A percentile compares a stretch with the other conserved stretches of the same genome.
Conservation (phyloP, 1,139 yeast species). For the Suhomyces anneliseae region DNA sequence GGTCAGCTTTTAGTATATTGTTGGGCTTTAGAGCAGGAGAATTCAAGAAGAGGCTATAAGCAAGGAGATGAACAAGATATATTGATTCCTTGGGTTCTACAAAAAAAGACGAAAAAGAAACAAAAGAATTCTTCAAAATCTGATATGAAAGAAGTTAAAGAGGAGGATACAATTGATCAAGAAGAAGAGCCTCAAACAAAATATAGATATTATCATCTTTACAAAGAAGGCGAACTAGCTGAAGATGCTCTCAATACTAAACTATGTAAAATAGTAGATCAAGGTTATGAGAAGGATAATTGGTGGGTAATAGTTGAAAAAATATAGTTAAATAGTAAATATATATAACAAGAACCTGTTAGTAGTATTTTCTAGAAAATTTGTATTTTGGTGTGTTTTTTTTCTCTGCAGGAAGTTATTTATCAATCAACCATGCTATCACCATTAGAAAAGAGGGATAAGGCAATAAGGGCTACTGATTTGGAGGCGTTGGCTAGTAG, state of each 20-base stretch:
- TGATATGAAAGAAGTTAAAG: background rate
- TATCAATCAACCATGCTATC: slow-evolving; percentile 29
- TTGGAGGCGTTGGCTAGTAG: slow-evolving; percentile 82
- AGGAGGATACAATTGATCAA: slow-evolving; percentile 10
- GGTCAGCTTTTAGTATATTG: slow-evolving; percentile 83
- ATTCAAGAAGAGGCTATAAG: slow-evolving; percentile 82
- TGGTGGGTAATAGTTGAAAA: slow-evolving; percentile 68
- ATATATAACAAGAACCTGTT: background rate
- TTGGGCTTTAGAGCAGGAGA: slow-evolving; percentile 95
- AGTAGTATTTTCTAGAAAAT: no score
- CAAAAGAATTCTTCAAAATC: slow-evolving; percentile 14
- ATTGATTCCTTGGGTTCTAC: slow-evolving; percentile 91
- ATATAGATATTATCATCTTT: slow-evolving; percentile 85
- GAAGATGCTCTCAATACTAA: slow-evolving; percentile 71
- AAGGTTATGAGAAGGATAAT: slow-evolving; percentile 91
- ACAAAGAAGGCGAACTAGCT: slow-evolving; percentile 77
- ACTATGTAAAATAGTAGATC: slow-evolving; percentile 54
- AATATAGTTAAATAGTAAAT: background rate
- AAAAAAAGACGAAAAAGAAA: slow-evolving; percentile 38
- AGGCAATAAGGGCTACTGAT: slow-evolving; percentile 70
- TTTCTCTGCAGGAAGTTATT: background rate
- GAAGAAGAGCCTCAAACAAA: slow-evolving; percentile 42
- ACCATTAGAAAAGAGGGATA: slow-evolving; percentile 43
- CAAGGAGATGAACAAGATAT: slow-evolving; percentile 92
- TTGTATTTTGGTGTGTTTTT: no score